These are phyloP conservation scores for Auriscalpium microsporum DNA, from an alignment of 768 basidiomycete genomes.

Conservation along the genomic window DNA sequence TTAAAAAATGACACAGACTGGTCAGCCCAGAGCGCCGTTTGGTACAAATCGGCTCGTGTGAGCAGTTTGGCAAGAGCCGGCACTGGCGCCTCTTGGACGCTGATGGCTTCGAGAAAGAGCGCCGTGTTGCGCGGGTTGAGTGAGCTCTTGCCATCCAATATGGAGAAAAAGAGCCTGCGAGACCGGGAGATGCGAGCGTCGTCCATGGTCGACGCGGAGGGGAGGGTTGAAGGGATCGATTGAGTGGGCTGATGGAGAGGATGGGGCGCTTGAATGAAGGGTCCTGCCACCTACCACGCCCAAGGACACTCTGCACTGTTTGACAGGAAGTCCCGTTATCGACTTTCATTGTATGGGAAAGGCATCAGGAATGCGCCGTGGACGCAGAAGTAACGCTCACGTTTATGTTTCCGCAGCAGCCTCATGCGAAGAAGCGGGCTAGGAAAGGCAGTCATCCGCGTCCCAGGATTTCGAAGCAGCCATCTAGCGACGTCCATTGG, in stretches of 20 bases:
- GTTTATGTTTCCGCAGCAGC: too few relatives aligned
- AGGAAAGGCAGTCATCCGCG: background rate
- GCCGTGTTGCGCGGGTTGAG: conserved; percentile 20
- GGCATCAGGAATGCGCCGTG: background rate
- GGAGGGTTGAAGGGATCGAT: too few relatives aligned
- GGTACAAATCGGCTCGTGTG: conserved; percentile 31
- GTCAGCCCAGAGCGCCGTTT: conserved; percentile 34
- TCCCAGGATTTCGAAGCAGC: background rate
- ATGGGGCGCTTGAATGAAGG: too few relatives aligned
- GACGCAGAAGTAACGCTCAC: background rate
- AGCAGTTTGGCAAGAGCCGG: conserved; percentile 31
- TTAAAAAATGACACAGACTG: conserved; percentile 34
- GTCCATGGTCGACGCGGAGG: background rate
- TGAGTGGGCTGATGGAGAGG: too few relatives aligned
- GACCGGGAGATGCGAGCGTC: conserved; percentile 19
- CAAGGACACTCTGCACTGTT: too few relatives aligned
- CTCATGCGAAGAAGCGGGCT: too few relatives aligned
- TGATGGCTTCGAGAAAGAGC: conserved; percentile 41
- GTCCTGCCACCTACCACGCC: too few relatives aligned
- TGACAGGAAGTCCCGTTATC: too few relatives aligned
- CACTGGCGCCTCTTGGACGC: conserved; percentile 29
- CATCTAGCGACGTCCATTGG: background rate
- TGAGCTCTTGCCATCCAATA: conserved; percentile 23
- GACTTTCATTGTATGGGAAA: too few relatives aligned
- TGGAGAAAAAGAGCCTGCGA: conserved; percentile 26